Evolutionary conservation across 2,329 filamentous ascomycete species (phyloP).

Genomic region (Colletotrichum filicis): DNA sequence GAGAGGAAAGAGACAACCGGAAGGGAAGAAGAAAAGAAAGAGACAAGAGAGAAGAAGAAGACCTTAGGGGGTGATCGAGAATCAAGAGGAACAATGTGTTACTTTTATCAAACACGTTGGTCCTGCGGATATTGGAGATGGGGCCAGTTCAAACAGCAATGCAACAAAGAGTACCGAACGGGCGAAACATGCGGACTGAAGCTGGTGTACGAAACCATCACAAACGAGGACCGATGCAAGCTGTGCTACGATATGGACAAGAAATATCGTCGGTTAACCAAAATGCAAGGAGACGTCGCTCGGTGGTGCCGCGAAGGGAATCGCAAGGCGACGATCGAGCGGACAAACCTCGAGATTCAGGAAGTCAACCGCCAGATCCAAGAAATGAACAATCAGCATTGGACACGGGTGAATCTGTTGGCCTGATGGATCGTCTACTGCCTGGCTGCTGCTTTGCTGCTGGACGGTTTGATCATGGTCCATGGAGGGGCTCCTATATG

Average conservation of each 20-base stretch:
- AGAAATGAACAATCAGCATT: conserved; percentile 54
- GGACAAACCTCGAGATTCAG: conserved; percentile 75
- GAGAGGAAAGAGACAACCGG: neutral
- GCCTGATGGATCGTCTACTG: conserved; percentile 38
- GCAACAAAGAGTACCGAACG: conserved; percentile 93
- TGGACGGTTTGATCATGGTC: conserved; percentile 7
- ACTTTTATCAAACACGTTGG: conserved; percentile 92
- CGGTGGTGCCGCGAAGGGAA: conserved; percentile 84
- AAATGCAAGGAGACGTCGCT: conserved; percentile 78
- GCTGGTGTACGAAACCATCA: conserved; percentile 81
- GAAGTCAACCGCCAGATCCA: conserved; percentile 71
- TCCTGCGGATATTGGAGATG: conserved; percentile 92
- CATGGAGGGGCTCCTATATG: conserved; percentile 5
- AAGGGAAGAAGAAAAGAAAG: neutral
- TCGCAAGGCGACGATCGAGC: conserved; percentile 77
- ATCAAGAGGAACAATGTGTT: conserved; percentile 76
- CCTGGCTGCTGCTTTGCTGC: neutral
- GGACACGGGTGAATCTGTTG: conserved; percentile 49
- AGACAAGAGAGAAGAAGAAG: neutral
- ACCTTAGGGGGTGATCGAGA: neutral
- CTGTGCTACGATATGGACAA: conserved; percentile 90
- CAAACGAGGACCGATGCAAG: conserved; percentile 76
- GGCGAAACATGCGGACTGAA: conserved; percentile 97
- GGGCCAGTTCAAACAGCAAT: conserved; percentile 92
- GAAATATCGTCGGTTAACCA: conserved; percentile 79